Evolutionary conservation across 306 rosid genomes (phyloP).

Genomic region (Senna tora): DNA sequence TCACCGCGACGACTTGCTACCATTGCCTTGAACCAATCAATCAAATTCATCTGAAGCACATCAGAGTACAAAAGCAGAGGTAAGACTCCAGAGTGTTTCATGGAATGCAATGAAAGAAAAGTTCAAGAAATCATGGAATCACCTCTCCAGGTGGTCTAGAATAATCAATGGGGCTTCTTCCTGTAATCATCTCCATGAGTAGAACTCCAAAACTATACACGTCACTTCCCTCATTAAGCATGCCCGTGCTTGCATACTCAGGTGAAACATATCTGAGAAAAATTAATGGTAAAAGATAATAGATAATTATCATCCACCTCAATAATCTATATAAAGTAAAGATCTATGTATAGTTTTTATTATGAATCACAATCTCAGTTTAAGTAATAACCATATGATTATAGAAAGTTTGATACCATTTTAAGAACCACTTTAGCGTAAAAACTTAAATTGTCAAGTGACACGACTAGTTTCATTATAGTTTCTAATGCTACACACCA

Average conservation of each 20-base stretch:
- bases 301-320: constrained; percentile 5
- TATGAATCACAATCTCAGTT: background rate
- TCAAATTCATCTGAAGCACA: constrained; percentile 86
- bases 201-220: constrained; percentile 93
- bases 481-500: background rate
- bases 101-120: constrained; percentile 25
- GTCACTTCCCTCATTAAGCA: constrained; percentile 97
- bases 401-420: background rate
- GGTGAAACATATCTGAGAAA: constrained; percentile 90
- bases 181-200: constrained; percentile 97
- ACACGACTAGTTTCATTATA: background rate
- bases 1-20: constrained; percentile 84
- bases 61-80: constrained; percentile 22
- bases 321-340: background rate
- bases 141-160: constrained; percentile 96
- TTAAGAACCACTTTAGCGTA: background rate
- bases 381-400: background rate
- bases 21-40: constrained; percentile 98
- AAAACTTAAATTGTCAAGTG: no score
- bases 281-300: constrained; percentile 7
- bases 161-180: constrained; percentile 94
- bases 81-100: constrained; percentile 30
- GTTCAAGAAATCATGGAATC: constrained; percentile 33
- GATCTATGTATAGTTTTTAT: background rate
- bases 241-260: constrained; percentile 97